Evolutionary conservation across 2,329 filamentous ascomycete genomes (phyloP), one percentile per base, ranked within the genome.

Genomic region (Hypoxylon sp.): DNA sequence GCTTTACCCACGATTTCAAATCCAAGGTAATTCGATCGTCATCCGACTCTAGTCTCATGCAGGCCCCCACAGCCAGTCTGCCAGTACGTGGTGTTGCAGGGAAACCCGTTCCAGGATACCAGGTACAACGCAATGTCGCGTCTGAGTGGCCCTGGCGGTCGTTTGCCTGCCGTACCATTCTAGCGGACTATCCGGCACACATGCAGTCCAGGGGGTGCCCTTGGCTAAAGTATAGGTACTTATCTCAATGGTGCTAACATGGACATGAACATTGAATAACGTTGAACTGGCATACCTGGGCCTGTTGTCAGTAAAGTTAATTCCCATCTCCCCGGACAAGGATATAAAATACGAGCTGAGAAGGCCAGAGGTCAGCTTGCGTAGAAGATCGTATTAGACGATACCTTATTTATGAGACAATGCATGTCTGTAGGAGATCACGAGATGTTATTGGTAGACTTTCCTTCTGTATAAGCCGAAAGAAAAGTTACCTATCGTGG

Each of bases 41-140:
- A 66, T 69, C 37, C 63, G 45, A 54, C 66, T 63, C 58, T 59
- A 69, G 66, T 61, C 59, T 66, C 47, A 66, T 69, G 66, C 66
- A 63, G 52, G 60, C 52, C 60, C 48, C 16, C 41, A 52, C n/a
- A 63, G 21, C 55, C 57, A 62, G 55, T 37, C n/a, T n/a, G n/a
- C n/a, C n/a, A n/a, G 37, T 32, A 34, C 63, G 55, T 68, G 61
- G 59, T 47, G 39, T 63, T 48, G 55, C 59, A 65, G 52, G 48
- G 60, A 67, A 59, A 63, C 47, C 52, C 61, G 45, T 69, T 61
- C 66, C 66, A 55, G 61, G 21, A 60, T 53, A 61, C 61, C 56
- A 67, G 48, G 60, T 52, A 67, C 63, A 52, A 66, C 63, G 23
- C 55, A 50, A 53, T 30, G 41, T 45, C 46, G 54, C 51, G 45